phyloP scores from a whole-genome alignment of 1,284 basidiomycete genomes.

The Microbotryum intermedium region DNA sequence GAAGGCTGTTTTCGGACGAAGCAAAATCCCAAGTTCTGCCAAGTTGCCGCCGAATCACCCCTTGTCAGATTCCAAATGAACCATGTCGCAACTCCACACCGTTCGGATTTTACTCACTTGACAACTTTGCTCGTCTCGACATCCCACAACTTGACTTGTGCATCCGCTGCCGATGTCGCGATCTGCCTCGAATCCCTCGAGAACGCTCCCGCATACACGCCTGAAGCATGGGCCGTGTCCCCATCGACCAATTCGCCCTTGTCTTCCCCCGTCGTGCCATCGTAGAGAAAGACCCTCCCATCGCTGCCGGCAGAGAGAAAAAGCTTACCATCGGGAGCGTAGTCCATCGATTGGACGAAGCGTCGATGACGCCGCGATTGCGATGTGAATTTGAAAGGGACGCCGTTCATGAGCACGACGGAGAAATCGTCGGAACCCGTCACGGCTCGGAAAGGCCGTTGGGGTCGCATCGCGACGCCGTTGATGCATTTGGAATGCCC shows the following conservation, averaged over 20 bases:
- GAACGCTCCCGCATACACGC: slow-evolving; percentile 40
- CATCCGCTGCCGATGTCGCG: slow-evolving; percentile 77
- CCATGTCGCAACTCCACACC: slow-evolving; percentile 49
- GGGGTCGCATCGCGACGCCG: slow-evolving; percentile 78
- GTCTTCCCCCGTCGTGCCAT: slow-evolving; percentile 80
- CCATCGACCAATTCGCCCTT: slow-evolving; percentile 50
- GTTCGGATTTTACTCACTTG: slow-evolving; percentile 37
- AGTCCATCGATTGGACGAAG: slow-evolving; percentile 79
- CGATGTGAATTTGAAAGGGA: slow-evolving; percentile 73
- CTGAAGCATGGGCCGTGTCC: slow-evolving; percentile 38
- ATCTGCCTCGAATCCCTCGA: slow-evolving; percentile 59
- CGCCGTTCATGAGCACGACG: slow-evolving; percentile 67
- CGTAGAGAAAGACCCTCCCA: slow-evolving; percentile 78
- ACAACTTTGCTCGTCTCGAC: slow-evolving; percentile 58
- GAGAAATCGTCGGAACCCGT: slow-evolving; percentile 62
- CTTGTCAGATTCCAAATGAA: not conserved
- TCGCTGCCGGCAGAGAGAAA: slow-evolving; percentile 91
- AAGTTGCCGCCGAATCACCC: not conserved
- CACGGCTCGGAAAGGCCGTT: slow-evolving; percentile 83
- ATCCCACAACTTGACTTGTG: slow-evolving; percentile 80
- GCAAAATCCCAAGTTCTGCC: slow-evolving; percentile 20
- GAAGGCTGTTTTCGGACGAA: slow-evolving; percentile 5
- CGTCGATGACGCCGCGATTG: slow-evolving; percentile 83
- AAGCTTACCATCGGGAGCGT: slow-evolving; percentile 57
- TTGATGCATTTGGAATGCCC: slow-evolving; percentile 94